Percentiles rank a stretch among this genome's conserved stretches.
Conservation (phyloP, 441 rosid species). For the Adansonia madagascariensis region DNA sequence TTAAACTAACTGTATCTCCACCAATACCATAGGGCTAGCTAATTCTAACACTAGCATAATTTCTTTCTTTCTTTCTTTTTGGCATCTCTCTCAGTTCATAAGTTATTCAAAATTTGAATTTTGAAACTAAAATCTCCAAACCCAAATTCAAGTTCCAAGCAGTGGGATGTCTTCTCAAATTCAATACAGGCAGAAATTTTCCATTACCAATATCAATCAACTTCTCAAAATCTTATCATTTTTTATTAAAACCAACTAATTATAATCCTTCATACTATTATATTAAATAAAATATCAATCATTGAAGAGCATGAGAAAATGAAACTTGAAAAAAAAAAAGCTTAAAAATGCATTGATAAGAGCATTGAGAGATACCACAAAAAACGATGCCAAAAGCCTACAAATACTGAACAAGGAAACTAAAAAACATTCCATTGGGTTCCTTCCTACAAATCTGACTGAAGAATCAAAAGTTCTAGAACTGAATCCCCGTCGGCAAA, state of each 20-base stretch:
- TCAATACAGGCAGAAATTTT: neutral
- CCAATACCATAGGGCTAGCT: no score
- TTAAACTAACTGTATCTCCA: no score
- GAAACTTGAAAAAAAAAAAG: neutral
- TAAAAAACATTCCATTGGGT: conserved; percentile 66
- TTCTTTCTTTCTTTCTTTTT: no score
- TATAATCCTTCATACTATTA: neutral
- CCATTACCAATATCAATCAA: neutral
- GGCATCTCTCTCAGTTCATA: neutral
- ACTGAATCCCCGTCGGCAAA: conserved; percentile 41
- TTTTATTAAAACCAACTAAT: neutral
- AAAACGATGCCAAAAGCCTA: conserved; percentile 91
- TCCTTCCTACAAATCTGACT: conserved; percentile 85
- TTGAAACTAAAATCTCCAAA: neutral
- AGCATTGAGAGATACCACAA: conserved; percentile 50
- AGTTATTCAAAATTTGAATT: neutral
- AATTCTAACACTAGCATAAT: no score
- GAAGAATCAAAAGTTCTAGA: conserved; percentile 63
- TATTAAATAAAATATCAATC: neutral
- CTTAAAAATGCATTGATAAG: no score
- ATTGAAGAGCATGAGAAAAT: no score
- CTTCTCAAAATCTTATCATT: neutral
- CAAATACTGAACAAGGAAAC: conserved; percentile 80
- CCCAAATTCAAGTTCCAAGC: neutral
- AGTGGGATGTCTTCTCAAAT: neutral